A percentile compares a stretch with the other conserved stretches of the same genome.
Conservation (phyloP, 129 eudicot genomes). For the Escallonia herrerae region DNA sequence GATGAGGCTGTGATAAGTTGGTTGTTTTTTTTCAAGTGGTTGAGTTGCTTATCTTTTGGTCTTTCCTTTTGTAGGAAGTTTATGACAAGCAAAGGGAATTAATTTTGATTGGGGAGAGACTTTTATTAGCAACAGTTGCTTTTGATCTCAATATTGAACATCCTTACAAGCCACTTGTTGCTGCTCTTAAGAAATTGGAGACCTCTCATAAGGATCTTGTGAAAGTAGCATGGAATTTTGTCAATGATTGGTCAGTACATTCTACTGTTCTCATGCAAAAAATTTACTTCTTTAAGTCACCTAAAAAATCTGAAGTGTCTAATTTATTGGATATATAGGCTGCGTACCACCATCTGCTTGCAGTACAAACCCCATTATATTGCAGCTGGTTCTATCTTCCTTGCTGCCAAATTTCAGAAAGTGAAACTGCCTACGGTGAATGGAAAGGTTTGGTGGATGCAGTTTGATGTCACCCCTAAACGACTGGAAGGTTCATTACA, state of each 20-base stretch:
- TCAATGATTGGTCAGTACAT: conserved; percentile 59
- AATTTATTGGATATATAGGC: conserved; percentile 30
- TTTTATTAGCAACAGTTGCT: conserved; percentile 46
- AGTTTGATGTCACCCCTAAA: conserved; percentile 63
- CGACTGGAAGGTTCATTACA: conserved; percentile 45
- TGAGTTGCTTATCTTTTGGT: conserved; percentile 5
- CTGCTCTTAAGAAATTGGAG: conserved; percentile 47
- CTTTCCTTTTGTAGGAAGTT: conserved; percentile 43
- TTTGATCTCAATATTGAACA: conserved; percentile 69
- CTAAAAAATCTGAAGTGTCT: not conserved
- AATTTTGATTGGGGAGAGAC: conserved; percentile 49
- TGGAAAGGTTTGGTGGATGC: conserved; percentile 72
- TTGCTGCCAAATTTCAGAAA: conserved; percentile 55
- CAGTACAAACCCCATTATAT: conserved; percentile 74
- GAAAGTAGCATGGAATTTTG: conserved; percentile 79
- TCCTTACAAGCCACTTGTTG: conserved; percentile 73
- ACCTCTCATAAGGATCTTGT: conserved; percentile 45
- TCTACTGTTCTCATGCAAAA: conserved; percentile 3
- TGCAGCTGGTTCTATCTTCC: conserved; percentile 67
- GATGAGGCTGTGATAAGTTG: conserved; percentile 8
- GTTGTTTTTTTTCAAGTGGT: not conserved
- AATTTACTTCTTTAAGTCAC: not conserved
- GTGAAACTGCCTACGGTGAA: conserved; percentile 42
- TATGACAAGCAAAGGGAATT: conserved; percentile 57
- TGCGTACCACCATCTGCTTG: conserved; percentile 63